Evolutionary conservation across 257 asterid genomes (phyloP), one percentile per base, ranked within the genome.

Genomic region (Solanum pimpinellifolium): DNA sequence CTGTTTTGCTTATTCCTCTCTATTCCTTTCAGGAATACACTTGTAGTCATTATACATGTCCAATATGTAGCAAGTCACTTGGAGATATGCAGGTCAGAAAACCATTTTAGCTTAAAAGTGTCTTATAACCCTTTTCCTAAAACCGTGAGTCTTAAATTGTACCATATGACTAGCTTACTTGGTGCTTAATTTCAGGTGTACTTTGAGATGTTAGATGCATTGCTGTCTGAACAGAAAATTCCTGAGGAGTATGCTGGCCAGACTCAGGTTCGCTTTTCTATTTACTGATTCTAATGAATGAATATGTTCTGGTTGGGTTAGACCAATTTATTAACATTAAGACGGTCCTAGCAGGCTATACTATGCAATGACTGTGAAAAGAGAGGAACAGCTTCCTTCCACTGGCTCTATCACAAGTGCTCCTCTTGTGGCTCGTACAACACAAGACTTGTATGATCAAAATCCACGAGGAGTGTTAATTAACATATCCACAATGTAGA

Each of bases 61-160:
- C 99, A 52, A 92, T 96, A 56, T 96, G 99, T 88, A 92, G 99
- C 97, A 96, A 96, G 92, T 95, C 98, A 52, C 96, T 96, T n/a
- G 99, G 99, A 62, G 98, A 96, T 90, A 96, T 95, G 98, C 95
- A 93, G 99, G 99, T 95, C 21, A 81, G 46, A 49, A 27, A 49
- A 81, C 70, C 3, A 29, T 49, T 49, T 49, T 49, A 5, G 31
- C 46, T 0, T 81, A 49, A 52, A 49, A 49, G 25, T 11, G 21
- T 49, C 21, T 80, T 47, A 11, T 10, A 29, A 31, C 18, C 9
- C 29, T 31, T 81, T 29, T 49, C 46, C 46, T 49, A 49, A 47
- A 47, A 49, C 85, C 31, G 84, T 29, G 42, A 47, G 20, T 29
- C 69, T 29, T 49, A 29, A 31, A 81, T 31, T 49, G 41, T 49